These are phyloP conservation scores for Neurospora sp. DNA, from an alignment of 495 filamentous ascomycete species.

Conservation along the genomic window DNA sequence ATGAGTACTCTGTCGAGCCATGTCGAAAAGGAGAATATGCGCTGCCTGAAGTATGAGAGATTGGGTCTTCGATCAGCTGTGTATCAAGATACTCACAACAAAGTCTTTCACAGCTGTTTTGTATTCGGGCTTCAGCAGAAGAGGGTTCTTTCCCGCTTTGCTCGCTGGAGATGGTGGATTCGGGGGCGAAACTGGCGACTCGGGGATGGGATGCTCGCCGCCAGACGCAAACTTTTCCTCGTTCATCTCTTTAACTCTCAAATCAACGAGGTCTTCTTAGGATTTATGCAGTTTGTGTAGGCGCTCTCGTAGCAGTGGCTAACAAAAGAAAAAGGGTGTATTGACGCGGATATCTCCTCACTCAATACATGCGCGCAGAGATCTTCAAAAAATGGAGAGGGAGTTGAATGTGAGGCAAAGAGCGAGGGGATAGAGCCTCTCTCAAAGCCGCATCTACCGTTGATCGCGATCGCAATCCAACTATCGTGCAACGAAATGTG, in stretches of 20 bases:
- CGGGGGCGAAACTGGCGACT: not conserved
- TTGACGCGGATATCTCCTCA: not conserved
- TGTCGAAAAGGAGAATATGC: constrained; percentile 41
- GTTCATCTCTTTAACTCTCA: not conserved
- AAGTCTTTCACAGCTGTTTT: constrained; percentile 27
- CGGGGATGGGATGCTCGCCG: not conserved
- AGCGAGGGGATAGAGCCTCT: not conserved
- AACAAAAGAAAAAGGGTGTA: not conserved
- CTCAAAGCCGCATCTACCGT: not conserved
- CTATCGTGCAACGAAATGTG: not conserved
- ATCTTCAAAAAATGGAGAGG: not conserved
- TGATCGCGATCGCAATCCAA: not conserved
- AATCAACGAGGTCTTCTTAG: too few relatives aligned
- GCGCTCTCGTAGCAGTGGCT: not conserved
- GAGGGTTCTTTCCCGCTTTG: constrained; percentile 11
- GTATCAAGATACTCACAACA: constrained; percentile 11
- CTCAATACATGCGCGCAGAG: not conserved
- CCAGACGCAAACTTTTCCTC: not conserved
- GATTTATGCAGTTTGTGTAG: not conserved
- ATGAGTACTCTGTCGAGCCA: constrained; percentile 32
- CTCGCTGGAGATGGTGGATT: not conserved
- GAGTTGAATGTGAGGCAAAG: not conserved
- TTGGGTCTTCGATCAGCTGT: not conserved
- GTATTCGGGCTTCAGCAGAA: constrained; percentile 13
- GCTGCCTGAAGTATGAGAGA: constrained; percentile 19